These are phyloP conservation scores for Cryoendolithus antarcticus DNA, from an alignment of 2,329 filamentous ascomycete genomes.

Conservation along the genomic window DNA sequence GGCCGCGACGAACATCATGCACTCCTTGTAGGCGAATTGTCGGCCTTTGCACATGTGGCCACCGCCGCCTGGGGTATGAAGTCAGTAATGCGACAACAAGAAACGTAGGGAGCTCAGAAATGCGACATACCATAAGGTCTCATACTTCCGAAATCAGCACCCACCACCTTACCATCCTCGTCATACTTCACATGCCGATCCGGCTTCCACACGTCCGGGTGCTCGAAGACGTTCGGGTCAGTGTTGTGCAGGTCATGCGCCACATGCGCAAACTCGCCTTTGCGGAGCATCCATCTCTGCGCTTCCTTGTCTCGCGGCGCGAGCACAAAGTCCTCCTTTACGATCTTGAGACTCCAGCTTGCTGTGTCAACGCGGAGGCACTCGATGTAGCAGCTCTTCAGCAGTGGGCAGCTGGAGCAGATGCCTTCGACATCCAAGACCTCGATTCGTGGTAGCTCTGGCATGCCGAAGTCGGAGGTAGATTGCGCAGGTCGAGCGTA, in stretches of 20 bases:
- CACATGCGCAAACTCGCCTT: slow-evolving; percentile 25
- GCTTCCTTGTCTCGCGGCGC: slow-evolving; percentile 23
- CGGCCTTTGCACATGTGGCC: slow-evolving; percentile 37
- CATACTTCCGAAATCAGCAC: slow-evolving; percentile 31
- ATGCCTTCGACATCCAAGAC: slow-evolving; percentile 23
- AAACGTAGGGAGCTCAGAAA: neutral
- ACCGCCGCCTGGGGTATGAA: slow-evolving; percentile 28
- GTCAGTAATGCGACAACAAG: neutral
- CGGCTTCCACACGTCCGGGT: slow-evolving; percentile 20
- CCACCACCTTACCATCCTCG: slow-evolving; percentile 11
- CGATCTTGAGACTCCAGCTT: slow-evolving; percentile 24
- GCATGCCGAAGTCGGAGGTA: slow-evolving; percentile 19
- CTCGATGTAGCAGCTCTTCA: slow-evolving; percentile 28
- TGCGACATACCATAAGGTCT: slow-evolving; percentile 29
- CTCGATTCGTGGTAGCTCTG: slow-evolving; percentile 20
- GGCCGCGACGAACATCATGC: slow-evolving; percentile 39
- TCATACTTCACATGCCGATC: slow-evolving; percentile 24
- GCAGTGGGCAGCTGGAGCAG: slow-evolving; percentile 21
- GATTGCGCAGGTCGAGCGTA: slow-evolving; percentile 20
- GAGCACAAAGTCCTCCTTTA: slow-evolving; percentile 24
- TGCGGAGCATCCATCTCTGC: slow-evolving; percentile 19
- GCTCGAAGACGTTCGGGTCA: slow-evolving; percentile 22
- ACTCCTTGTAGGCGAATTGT: slow-evolving; percentile 38
- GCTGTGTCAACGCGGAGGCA: slow-evolving; percentile 24
- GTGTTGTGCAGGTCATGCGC: slow-evolving; percentile 26